Conservation (phyloP, 2,329 filamentous ascomycete genomes). For the Pseudogymnoascus destructans region DNA sequence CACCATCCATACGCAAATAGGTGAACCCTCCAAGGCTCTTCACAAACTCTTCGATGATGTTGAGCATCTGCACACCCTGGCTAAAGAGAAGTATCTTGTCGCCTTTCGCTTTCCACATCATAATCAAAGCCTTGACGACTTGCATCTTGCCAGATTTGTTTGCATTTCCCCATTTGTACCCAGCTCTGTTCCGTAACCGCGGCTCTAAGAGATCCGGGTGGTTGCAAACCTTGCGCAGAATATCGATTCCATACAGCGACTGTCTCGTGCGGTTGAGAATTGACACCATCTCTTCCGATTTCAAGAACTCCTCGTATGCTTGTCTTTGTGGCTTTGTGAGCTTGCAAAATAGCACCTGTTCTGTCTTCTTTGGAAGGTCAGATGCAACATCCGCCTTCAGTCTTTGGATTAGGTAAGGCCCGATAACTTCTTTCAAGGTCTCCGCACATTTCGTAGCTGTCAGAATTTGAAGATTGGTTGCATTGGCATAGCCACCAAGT, state of each 20-base stretch:
- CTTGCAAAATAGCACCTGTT: slow-evolving; percentile 93
- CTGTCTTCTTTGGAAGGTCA: slow-evolving; percentile 88
- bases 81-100: slow-evolving; percentile 91
- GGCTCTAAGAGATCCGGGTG: slow-evolving; percentile 80
- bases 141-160: slow-evolving; percentile 90
- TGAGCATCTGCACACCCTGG: slow-evolving; percentile 88
- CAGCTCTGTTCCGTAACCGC: slow-evolving; percentile 38
- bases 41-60: slow-evolving; percentile 80
- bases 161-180: slow-evolving; percentile 65
- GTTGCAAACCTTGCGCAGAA: slow-evolving; percentile 91
- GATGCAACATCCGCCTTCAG: slow-evolving; percentile 89
- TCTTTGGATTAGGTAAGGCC: slow-evolving; percentile 81
- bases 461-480: slow-evolving; percentile 85
- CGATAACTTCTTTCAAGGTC: slow-evolving; percentile 85
- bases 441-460: slow-evolving; percentile 90
- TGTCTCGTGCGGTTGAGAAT: slow-evolving; percentile 66
- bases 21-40: slow-evolving; percentile 52
- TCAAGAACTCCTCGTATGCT: slow-evolving; percentile 69
- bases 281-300: slow-evolving; percentile 71
- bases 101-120: slow-evolving; percentile 70
- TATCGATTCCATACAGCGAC: slow-evolving; percentile 79
- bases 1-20: slow-evolving; percentile 86
- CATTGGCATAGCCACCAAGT: slow-evolving; percentile 87
- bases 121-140: slow-evolving; percentile 74
- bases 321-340: slow-evolving; percentile 66